phyloP scores from a whole-genome alignment of 1,284 basidiomycete genomes.

The Tilletiaria anomala region DNA sequence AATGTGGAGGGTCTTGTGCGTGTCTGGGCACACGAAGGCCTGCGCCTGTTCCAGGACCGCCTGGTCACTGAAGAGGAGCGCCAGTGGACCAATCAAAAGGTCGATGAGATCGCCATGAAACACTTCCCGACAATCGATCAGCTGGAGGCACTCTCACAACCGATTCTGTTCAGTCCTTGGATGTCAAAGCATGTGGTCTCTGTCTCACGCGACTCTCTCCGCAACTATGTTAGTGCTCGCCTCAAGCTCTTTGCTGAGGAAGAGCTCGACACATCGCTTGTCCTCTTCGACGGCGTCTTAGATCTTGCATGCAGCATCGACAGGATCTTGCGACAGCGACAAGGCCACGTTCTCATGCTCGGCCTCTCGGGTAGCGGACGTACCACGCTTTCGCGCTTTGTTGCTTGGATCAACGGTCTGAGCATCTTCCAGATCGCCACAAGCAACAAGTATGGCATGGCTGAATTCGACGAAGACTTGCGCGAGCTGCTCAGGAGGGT shows the following conservation, averaged over 20 bases:
- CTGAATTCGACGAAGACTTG: conserved; percentile 95
- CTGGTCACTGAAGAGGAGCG: conserved; percentile 49
- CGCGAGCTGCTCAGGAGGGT: conserved; percentile 80
- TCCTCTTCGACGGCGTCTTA: conserved; percentile 93
- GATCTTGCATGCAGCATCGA: conserved; percentile 96
- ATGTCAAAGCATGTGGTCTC: conserved; percentile 93
- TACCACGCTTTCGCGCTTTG: conserved; percentile 95
- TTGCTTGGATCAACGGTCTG: conserved; percentile 98
- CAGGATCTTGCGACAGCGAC: conserved; percentile 95
- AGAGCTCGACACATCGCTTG: conserved; percentile 92
- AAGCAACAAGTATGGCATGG: conserved; percentile 93
- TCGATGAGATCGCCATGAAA: conserved; percentile 66
- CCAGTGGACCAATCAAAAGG: conserved; percentile 79
- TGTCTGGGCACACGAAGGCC: conserved; percentile 94
- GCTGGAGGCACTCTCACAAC: conserved; percentile 58
- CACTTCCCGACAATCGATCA: conserved; percentile 85
- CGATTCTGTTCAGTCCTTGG: conserved; percentile 98
- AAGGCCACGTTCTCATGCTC: conserved; percentile 88
- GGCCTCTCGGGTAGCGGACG: conserved; percentile 97
- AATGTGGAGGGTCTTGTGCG: conserved; percentile 87
- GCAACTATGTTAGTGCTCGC: conserved; percentile 92
- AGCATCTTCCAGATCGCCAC: conserved; percentile 99
- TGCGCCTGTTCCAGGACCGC: conserved; percentile 94
- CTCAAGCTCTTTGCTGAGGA: conserved; percentile 51
- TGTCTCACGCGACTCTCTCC: conserved; percentile 78